These are phyloP conservation scores for Melampsora americana DNA, from an alignment of 1,284 basidiomycete genomes.

Conservation along the genomic window DNA sequence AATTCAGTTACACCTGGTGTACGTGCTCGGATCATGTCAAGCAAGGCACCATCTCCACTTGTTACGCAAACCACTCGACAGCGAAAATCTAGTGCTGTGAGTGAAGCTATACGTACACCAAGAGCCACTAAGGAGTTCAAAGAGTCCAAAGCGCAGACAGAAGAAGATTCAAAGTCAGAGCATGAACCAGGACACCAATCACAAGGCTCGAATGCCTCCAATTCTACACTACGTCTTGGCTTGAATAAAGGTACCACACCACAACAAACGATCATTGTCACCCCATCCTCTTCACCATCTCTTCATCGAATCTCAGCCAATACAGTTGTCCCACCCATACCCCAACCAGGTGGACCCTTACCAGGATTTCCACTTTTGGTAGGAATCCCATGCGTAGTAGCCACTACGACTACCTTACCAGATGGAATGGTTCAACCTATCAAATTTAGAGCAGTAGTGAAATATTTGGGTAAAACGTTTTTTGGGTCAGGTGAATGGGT, in stretches of 20 bases:
- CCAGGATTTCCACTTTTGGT: slow-evolving; percentile 27
- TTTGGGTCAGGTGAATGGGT: slow-evolving; percentile 82
- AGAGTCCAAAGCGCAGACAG: neutral
- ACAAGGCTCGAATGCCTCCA: slow-evolving; percentile 22
- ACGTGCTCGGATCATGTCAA: neutral
- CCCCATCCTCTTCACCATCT: slow-evolving; percentile 22
- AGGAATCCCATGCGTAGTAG: slow-evolving; percentile 39
- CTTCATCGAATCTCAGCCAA: neutral
- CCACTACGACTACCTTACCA: slow-evolving; percentile 10
- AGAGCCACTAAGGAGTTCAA: neutral
- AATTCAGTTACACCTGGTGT: neutral
- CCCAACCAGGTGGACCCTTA: neutral
- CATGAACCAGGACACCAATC: slow-evolving; percentile 24
- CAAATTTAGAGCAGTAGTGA: slow-evolving; percentile 77
- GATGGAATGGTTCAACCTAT: slow-evolving; percentile 61
- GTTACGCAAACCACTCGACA: neutral
- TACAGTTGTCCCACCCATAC: neutral
- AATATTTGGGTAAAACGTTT: slow-evolving; percentile 79
- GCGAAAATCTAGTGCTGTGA: neutral
- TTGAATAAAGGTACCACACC: neutral
- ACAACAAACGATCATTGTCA: slow-evolving; percentile 15
- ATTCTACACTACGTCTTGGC: slow-evolving; percentile 15
- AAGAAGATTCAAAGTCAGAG: neutral
- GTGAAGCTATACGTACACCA: neutral
- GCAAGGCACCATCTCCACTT: neutral